Evolutionary conservation across 2,329 filamentous ascomycete genomes (phyloP).

Genomic region (Xenosphaeropsis pyriputrescens): DNA sequence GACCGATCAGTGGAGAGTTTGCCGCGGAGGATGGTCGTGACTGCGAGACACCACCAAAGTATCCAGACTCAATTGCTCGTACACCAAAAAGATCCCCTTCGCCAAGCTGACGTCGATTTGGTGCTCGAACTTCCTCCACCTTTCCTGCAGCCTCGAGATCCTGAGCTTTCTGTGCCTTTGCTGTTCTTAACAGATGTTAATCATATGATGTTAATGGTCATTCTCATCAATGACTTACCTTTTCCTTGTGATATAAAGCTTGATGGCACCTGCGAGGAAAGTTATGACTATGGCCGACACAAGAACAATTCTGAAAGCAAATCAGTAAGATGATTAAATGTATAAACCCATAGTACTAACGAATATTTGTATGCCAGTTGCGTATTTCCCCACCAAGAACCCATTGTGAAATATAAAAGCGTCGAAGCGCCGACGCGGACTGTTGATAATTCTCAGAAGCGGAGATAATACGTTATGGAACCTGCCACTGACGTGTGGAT

Average conservation of each 20-base stretch:
- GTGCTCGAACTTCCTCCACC: constrained; percentile 7
- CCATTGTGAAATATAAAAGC: too few species aligned
- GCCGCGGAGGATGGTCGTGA: constrained; percentile 8
- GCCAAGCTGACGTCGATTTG: constrained; percentile 6
- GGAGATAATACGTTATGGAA: too few species aligned
- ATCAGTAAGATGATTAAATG: too few species aligned
- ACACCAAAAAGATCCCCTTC: constrained; percentile 13
- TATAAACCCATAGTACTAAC: too few species aligned
- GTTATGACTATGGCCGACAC: constrained; percentile 7
- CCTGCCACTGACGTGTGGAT: too few species aligned
- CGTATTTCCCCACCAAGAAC: too few species aligned
- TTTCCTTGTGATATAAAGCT: constrained; percentile 10
- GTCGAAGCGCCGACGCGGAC: too few species aligned
- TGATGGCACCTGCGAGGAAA: constrained; percentile 9
- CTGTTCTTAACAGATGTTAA: too few species aligned
- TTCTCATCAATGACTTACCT: constrained; percentile 4
- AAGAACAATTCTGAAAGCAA: constrained; percentile 7
- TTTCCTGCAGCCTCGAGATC: constrained; percentile 7
- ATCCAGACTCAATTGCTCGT: constrained; percentile 11
- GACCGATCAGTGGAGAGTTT: not conserved
- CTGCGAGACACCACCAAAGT: constrained; percentile 12
- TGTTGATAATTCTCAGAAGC: too few species aligned
- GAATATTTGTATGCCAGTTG: too few species aligned
- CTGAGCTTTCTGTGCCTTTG: constrained; percentile 5
- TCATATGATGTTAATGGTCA: too few species aligned